phyloP scores from a whole-genome alignment of 805 yeast genomes.

The Sugiyamaella mastotermitis region DNA sequence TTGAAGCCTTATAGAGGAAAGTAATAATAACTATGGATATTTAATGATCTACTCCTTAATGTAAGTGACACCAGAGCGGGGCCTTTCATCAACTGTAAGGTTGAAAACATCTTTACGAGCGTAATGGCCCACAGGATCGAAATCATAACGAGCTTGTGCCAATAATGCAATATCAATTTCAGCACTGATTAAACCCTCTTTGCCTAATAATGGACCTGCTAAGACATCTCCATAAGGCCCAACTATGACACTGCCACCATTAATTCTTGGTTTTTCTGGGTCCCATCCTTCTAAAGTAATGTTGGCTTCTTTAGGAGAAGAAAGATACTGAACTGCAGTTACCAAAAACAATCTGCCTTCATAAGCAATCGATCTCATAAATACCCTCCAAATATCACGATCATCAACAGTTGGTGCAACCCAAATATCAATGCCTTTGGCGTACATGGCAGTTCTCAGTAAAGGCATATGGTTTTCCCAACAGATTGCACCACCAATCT shows the following conservation, averaged over 20 bases:
- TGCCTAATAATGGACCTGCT: slow-evolving; percentile 39
- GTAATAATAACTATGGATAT: too few relatives aligned
- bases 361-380: slow-evolving; percentile 38
- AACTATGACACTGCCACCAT: slow-evolving; percentile 38
- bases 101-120: slow-evolving; percentile 40
- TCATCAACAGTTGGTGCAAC: slow-evolving; percentile 43
- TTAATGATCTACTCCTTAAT: too few relatives aligned
- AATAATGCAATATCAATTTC: slow-evolving; percentile 36
- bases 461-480: slow-evolving; percentile 44
- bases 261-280: slow-evolving; percentile 30
- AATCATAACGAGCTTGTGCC: slow-evolving; percentile 36
- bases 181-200: slow-evolving; percentile 37
- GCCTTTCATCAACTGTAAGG: slow-evolving; percentile 35
- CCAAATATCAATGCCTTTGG: slow-evolving; percentile 38
- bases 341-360: slow-evolving; percentile 39
- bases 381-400: slow-evolving; percentile 39
- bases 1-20: too few relatives aligned
- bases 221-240: slow-evolving; percentile 39
- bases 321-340: slow-evolving; percentile 38
- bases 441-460: slow-evolving; percentile 37
- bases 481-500: slow-evolving; percentile 42
- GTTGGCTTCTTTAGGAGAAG: slow-evolving; percentile 21
- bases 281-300: slow-evolving; percentile 25
- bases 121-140: slow-evolving; percentile 41
- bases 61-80: background rate